A percentile compares a stretch with the other conserved stretches of the same genome.
Evolutionary conservation across 192 early-diverging fungal species (phyloP).

Genomic region (Neocallimastix lanati): DNA sequence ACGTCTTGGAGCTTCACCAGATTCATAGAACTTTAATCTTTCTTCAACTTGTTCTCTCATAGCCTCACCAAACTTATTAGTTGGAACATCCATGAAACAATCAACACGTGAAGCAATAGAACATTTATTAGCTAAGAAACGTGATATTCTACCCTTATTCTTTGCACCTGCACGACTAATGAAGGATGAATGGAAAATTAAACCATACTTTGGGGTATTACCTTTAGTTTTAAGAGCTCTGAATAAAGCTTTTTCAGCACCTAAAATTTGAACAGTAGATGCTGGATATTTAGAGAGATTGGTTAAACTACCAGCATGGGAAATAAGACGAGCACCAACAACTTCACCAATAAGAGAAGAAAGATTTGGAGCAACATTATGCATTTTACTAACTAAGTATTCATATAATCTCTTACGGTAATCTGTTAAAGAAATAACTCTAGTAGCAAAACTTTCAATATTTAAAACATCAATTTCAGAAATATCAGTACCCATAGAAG

Average conservation of each 20-base stretch:
- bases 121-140: slow-evolving; percentile 96
- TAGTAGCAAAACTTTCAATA: slow-evolving; percentile 80
- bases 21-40: slow-evolving; percentile 85
- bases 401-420: slow-evolving; percentile 84
- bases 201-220: slow-evolving; percentile 94
- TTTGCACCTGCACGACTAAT: slow-evolving; percentile 87
- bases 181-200: slow-evolving; percentile 91
- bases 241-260: slow-evolving; percentile 97
- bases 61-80: slow-evolving; percentile 78
- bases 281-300: slow-evolving; percentile 95
- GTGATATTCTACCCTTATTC: slow-evolving; percentile 94
- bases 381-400: slow-evolving; percentile 91
- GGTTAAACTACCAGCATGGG: slow-evolving; percentile 91
- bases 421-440: slow-evolving; percentile 75
- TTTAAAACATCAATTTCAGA: slow-evolving; percentile 89
- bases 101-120: slow-evolving; percentile 93
- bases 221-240: slow-evolving; percentile 86
- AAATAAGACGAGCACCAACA: slow-evolving; percentile 90
- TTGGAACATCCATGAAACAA: slow-evolving; percentile 74
- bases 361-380: slow-evolving; percentile 87
- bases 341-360: slow-evolving; percentile 86
- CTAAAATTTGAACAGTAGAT: slow-evolving; percentile 92
- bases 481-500: slow-evolving; percentile 97
- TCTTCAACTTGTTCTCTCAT: slow-evolving; percentile 91
- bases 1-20: slow-evolving; percentile 66